Evolutionary conservation across 371 early-diverging fungal genomes (phyloP).

Genomic region (Sporodiniella umbellata): DNA sequence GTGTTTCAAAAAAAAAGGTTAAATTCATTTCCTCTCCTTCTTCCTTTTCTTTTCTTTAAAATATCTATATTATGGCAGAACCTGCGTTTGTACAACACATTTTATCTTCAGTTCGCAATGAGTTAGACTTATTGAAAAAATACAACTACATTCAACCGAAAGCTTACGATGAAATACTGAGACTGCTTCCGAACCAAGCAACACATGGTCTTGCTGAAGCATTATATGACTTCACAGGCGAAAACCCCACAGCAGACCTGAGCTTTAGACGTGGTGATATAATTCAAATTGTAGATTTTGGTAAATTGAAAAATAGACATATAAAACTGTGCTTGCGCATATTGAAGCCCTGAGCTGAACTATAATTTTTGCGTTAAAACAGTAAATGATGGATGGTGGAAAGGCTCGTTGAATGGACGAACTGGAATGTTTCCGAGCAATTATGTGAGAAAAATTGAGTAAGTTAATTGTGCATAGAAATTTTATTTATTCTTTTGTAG

Average conservation of each 20-base stretch:
- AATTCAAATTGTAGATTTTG: conserved; percentile 22
- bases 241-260: conserved; percentile 40
- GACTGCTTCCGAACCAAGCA: conserved; percentile 29
- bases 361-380: too few species aligned
- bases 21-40: not conserved
- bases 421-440: conserved; percentile 81
- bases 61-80: conserved; percentile 16
- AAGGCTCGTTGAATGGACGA: conserved; percentile 60
- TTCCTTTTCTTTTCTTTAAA: conserved; percentile 5
- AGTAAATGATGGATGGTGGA: conserved; percentile 58
- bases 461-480: not conserved
- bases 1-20: too few species aligned
- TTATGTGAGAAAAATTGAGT: conserved; percentile 56
- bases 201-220: conserved; percentile 29
- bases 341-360: too few species aligned
- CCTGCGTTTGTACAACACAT: conserved; percentile 28
- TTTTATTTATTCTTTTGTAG: not conserved
- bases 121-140: conserved; percentile 36
- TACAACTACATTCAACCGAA: conserved; percentile 31
- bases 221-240: conserved; percentile 40
- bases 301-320: conserved; percentile 7
- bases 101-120: conserved; percentile 38
- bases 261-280: conserved; percentile 24
- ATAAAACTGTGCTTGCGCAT: not conserved
- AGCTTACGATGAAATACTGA: conserved; percentile 33